Conservation (phyloP, 352 stramenopile species). For the Blastocystis sp. region DNA sequence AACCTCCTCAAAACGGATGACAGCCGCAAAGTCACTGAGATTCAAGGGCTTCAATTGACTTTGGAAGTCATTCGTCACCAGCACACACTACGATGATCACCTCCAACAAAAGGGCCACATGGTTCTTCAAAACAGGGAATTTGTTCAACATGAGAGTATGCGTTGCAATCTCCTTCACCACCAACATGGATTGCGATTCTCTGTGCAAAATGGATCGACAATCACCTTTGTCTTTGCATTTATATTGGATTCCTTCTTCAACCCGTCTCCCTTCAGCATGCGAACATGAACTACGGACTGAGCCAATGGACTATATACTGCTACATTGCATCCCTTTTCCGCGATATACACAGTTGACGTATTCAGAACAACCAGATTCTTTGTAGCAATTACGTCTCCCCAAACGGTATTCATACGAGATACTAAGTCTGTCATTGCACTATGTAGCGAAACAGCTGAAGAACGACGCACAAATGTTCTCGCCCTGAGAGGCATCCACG, state of each 20-base stretch:
- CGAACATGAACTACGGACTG: slow-evolving; percentile 53
- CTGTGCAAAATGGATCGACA: slow-evolving; percentile 47
- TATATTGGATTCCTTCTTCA: slow-evolving; percentile 65
- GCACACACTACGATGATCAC: slow-evolving; percentile 20
- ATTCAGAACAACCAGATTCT: slow-evolving; percentile 48
- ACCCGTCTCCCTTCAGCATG: slow-evolving; percentile 33
- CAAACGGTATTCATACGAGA: slow-evolving; percentile 13
- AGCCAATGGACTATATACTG: neutral
- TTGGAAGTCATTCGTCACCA: slow-evolving; percentile 54
- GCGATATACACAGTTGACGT: slow-evolving; percentile 19
- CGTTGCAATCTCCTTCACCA: slow-evolving; percentile 33
- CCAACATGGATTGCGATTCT: slow-evolving; percentile 12
- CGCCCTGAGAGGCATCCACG: neutral
- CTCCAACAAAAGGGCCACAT: neutral
- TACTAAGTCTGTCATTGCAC: neutral
- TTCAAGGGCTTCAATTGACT: slow-evolving; percentile 45
- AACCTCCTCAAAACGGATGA: slow-evolving; percentile 21
- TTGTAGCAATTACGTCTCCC: slow-evolving; percentile 24
- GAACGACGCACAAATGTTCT: neutral
- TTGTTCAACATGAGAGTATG: slow-evolving; percentile 62
- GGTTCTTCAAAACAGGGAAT: slow-evolving; percentile 64
- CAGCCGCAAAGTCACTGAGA: slow-evolving; percentile 7
- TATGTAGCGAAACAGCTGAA: neutral
- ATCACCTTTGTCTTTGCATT: slow-evolving; percentile 12
- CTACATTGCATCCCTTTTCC: slow-evolving; percentile 42